These are phyloP conservation scores for Helicocarpus griseus DNA, from an alignment of 2,329 filamentous ascomycete species.

Conservation along the genomic window DNA sequence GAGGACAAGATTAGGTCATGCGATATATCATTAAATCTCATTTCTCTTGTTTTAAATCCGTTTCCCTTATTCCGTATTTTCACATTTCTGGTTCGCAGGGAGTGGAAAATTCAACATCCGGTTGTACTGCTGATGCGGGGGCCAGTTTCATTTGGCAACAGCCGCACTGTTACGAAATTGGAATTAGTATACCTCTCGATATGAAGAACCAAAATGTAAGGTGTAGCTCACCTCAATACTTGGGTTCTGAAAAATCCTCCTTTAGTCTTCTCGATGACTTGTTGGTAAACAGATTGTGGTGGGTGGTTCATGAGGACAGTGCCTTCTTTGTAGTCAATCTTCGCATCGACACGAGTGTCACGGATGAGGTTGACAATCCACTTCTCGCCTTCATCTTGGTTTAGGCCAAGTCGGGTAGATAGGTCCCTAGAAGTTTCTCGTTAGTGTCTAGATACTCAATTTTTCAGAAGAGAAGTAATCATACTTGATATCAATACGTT, in stretches of 20 bases:
- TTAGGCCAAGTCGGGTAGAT: conserved; percentile 80
- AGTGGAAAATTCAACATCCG: no score
- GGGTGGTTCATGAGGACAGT: conserved; percentile 99
- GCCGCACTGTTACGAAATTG: conserved; percentile 29
- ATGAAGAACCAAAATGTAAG: conserved; percentile 14
- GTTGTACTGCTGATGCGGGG: no score
- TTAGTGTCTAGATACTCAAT: not conserved
- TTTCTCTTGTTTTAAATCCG: conserved; percentile 9
- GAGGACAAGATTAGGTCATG: conserved; percentile 1
- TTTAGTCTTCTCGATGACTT: conserved; percentile 98
- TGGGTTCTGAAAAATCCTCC: conserved; percentile 98
- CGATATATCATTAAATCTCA: conserved; percentile 8
- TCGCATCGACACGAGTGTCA: conserved; percentile 92
- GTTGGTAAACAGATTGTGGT: conserved; percentile 95
- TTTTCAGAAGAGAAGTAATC: conserved; percentile 16
- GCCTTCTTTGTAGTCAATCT: conserved; percentile 98
- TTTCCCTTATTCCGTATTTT: not conserved
- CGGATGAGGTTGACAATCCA: conserved; percentile 99
- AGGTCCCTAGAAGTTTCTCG: conserved; percentile 52
- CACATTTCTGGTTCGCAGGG: no score
- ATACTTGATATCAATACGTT: conserved; percentile 90
- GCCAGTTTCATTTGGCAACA: conserved; percentile 38
- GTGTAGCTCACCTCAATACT: conserved; percentile 55
- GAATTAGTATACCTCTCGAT: not conserved
- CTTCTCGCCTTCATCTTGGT: conserved; percentile 94